These are phyloP conservation scores for Amaranthus tricolor DNA, from an alignment of 179 eudicot genomes.

Conservation along the genomic window DNA sequence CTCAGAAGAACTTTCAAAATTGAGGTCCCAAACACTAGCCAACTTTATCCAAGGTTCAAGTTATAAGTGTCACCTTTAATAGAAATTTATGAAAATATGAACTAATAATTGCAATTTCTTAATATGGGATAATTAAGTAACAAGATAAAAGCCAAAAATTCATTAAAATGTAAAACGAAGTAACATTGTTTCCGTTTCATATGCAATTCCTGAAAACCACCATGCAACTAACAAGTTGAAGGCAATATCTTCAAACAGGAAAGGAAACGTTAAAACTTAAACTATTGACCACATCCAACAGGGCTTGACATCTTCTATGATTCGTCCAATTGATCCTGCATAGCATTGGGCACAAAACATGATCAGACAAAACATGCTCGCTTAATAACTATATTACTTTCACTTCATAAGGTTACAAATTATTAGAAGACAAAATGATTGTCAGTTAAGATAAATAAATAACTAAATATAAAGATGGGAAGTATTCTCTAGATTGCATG, in stretches of 20 bases:
- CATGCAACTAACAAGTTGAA: constrained; percentile 18
- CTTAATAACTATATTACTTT: not conserved
- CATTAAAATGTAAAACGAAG: constrained; percentile 9
- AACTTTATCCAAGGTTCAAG: too few relatives aligned
- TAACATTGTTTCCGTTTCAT: not conserved
- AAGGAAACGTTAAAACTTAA: constrained; percentile 13
- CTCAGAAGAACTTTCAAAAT: too few relatives aligned
- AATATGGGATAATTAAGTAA: not conserved
- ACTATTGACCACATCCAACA: constrained; percentile 14
- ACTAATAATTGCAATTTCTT: too few relatives aligned
- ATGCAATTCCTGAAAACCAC: constrained; percentile 14
- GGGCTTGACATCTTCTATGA: constrained; percentile 34
- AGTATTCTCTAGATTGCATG: constrained; percentile 4
- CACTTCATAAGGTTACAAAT: not conserved
- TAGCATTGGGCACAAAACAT: constrained; percentile 5
- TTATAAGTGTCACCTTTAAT: too few relatives aligned
- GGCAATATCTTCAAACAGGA: constrained; percentile 12
- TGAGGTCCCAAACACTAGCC: too few relatives aligned
- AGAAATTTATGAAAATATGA: too few relatives aligned
- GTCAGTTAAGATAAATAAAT: not conserved
- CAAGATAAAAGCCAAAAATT: constrained; percentile 1
- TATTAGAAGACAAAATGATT: not conserved
- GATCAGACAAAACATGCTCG: not conserved
- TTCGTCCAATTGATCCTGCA: constrained; percentile 75
- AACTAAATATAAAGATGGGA: not conserved